These are phyloP conservation scores for Neurospora africana DNA, from an alignment of 495 filamentous ascomycete species.

Conservation along the genomic window DNA sequence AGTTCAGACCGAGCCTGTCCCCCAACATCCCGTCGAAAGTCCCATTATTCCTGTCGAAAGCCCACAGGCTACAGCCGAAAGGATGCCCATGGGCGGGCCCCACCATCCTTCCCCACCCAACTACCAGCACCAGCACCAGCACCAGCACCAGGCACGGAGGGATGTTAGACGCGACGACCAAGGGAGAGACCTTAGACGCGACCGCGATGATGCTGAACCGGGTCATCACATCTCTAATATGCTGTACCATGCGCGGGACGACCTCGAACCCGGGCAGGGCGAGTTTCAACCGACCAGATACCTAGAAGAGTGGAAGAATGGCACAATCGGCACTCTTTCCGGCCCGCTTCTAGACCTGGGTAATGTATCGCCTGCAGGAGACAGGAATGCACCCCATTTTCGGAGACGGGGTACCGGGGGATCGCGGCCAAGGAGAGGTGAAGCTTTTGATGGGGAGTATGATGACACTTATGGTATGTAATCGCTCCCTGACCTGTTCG, in stretches of 20 bases:
- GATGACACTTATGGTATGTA: slow-evolving; percentile 40
- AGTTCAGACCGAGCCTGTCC: not conserved
- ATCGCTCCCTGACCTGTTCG: not conserved
- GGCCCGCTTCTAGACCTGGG: slow-evolving; percentile 40
- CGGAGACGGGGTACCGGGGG: slow-evolving; percentile 29
- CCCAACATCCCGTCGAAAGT: not conserved
- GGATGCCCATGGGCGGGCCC: not conserved
- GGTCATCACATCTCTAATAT: slow-evolving; percentile 32
- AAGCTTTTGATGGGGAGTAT: slow-evolving; percentile 40
- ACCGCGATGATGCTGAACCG: slow-evolving; percentile 13
- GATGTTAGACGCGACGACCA: not conserved
- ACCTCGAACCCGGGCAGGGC: slow-evolving; percentile 29
- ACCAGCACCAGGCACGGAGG: slow-evolving; percentile 7
- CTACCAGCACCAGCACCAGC: not conserved
- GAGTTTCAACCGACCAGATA: slow-evolving; percentile 36
- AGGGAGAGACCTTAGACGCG: slow-evolving; percentile 1
- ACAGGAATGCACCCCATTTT: slow-evolving; percentile 29
- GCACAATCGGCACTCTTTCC: slow-evolving; percentile 38
- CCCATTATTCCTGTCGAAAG: not conserved
- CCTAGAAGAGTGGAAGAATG: slow-evolving; percentile 51
- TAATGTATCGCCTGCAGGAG: slow-evolving; percentile 21
- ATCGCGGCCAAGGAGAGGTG: slow-evolving; percentile 28
- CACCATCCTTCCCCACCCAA: not conserved
- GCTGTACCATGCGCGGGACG: slow-evolving; percentile 33
- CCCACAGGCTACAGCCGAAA: not conserved